These are phyloP conservation scores for Pterulicium gracile DNA, from an alignment of 1,284 basidiomycete genomes.

Conservation along the genomic window DNA sequence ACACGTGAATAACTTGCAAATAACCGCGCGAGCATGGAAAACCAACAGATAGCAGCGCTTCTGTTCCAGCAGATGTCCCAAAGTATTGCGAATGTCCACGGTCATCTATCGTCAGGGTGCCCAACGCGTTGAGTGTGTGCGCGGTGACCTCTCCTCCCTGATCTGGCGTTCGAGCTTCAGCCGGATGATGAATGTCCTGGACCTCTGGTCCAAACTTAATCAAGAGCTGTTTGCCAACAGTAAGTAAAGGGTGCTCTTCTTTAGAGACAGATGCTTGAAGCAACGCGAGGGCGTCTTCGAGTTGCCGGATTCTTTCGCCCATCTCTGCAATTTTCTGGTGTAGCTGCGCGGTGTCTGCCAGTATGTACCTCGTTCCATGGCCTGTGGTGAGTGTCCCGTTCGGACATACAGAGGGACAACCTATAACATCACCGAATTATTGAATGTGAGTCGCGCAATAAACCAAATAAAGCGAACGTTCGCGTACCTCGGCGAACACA, in stretches of 20 bases:
- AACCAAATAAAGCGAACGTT: not conserved
- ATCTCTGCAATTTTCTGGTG: conserved; percentile 62
- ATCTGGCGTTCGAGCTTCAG: conserved; percentile 16
- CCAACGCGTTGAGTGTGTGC: conserved; percentile 29
- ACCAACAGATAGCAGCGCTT: conserved; percentile 17
- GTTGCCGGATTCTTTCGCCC: conserved; percentile 60
- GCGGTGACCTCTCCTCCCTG: no score
- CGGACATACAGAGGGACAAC: conserved; percentile 42
- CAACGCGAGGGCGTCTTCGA: conserved; percentile 58
- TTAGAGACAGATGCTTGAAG: conserved; percentile 50
- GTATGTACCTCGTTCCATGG: conserved; percentile 34
- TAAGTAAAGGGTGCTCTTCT: conserved; percentile 53
- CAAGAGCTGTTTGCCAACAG: conserved; percentile 41
- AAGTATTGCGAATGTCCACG: conserved; percentile 58
- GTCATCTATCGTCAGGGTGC: conserved; percentile 52
- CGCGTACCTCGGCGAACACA: conserved; percentile 23
- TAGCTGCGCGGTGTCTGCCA: conserved; percentile 60
- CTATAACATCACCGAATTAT: not conserved
- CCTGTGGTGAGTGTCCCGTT: conserved; percentile 23
- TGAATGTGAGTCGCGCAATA: not conserved
- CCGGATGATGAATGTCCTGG: conserved; percentile 15
- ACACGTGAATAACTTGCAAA: not conserved
- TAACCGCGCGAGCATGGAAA: not conserved
- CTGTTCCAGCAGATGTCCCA: conserved; percentile 55
- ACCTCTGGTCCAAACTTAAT: conserved; percentile 48